A percentile compares a stretch with the other conserved stretches of the same genome.
phyloP scores from a whole-genome alignment of 257 asterid species.

The Striga asiatica region DNA sequence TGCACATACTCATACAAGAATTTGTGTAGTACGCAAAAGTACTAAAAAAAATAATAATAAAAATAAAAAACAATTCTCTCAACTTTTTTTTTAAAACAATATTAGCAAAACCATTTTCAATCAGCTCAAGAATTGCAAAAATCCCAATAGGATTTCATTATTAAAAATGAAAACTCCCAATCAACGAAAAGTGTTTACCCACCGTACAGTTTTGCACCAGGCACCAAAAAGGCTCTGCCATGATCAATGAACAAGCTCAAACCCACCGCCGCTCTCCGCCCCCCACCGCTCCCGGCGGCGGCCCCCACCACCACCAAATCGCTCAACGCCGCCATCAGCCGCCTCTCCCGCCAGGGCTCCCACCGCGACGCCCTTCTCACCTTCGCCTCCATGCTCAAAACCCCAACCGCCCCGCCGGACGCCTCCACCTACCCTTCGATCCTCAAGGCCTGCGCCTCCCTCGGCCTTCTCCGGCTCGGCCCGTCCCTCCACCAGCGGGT shows the following conservation, averaged over 20 bases:
- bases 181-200: no score
- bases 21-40: no score
- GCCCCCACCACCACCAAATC: conserved; percentile 32
- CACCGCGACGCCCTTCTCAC: conserved; percentile 46
- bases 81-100: no score
- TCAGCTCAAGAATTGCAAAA: no score
- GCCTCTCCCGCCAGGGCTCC: conserved; percentile 48
- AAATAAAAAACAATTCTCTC: no score
- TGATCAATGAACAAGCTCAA: conserved; percentile 45
- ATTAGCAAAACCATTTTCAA: no score
- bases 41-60: no score
- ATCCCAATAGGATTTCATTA: no score
- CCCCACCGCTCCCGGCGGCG: conserved; percentile 14
- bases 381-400: conserved; percentile 41
- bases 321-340: conserved; percentile 45
- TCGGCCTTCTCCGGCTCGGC: conserved; percentile 43
- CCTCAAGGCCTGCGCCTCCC: conserved; percentile 65
- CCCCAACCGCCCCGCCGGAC: conserved; percentile 38
- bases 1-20: no score
- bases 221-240: no score
- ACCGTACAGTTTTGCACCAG: no score
- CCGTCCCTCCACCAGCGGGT: conserved; percentile 54
- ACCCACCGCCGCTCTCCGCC: conserved; percentile 18
- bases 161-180: no score
- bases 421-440: conserved; percentile 66